Percentiles rank a stretch among this genome's conserved stretches.
These are phyloP conservation scores for Colletotrichum endophyticum DNA, from an alignment of 2,329 filamentous ascomycete genomes.

Conservation along the genomic window DNA sequence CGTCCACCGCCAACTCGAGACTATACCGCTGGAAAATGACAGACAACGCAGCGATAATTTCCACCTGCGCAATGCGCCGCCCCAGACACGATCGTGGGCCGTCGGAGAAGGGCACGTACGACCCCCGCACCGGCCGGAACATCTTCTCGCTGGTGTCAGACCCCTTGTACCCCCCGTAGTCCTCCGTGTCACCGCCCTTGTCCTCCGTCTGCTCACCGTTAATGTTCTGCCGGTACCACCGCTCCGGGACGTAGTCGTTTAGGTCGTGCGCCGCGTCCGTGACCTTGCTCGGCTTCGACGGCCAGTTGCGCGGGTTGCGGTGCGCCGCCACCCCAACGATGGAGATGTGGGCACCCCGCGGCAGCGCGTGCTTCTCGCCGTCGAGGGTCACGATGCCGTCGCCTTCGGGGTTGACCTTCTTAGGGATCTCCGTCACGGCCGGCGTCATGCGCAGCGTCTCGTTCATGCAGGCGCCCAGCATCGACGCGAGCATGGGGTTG, in stretches of 20 bases:
- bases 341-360: conserved; percentile 59
- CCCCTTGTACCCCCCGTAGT: conserved; percentile 64
- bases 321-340: conserved; percentile 63
- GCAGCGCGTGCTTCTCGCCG: conserved; percentile 63
- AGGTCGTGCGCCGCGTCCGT: conserved; percentile 57
- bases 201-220: conserved; percentile 24
- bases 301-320: conserved; percentile 77
- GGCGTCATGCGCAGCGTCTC: conserved; percentile 78
- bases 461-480: conserved; percentile 78
- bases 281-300: conserved; percentile 52
- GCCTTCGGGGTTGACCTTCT: conserved; percentile 54
- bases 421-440: conserved; percentile 75
- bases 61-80: conserved; percentile 63
- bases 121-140: conserved; percentile 62
- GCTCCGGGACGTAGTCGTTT: conserved; percentile 72
- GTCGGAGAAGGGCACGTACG: conserved; percentile 64
- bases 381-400: conserved; percentile 65
- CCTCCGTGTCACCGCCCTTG: conserved; percentile 39
- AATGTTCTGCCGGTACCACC: conserved; percentile 64
- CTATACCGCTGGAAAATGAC: conserved; percentile 64
- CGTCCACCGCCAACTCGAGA: conserved; percentile 73
- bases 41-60: conserved; percentile 60
- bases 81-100: conserved; percentile 63
- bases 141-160: conserved; percentile 66
- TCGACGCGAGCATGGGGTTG: conserved; percentile 68